These are phyloP conservation scores for Coemansia linderi DNA, from an alignment of 371 early-diverging fungal species.

Conservation along the genomic window DNA sequence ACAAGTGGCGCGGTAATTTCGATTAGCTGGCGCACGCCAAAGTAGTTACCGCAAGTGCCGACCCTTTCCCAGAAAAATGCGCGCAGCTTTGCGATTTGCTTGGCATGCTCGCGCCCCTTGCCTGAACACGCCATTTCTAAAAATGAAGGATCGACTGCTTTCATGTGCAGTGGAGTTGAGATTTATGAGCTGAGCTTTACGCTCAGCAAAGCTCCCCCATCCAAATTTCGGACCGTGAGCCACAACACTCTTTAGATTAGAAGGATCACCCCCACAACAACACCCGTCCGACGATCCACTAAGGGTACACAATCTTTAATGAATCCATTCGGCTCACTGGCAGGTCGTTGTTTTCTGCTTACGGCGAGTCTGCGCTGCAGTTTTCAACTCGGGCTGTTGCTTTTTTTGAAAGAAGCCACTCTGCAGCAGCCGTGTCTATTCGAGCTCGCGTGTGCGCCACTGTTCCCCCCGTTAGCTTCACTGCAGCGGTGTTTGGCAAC, in stretches of 20 bases:
- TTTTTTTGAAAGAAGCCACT: background rate
- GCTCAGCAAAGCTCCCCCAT: background rate
- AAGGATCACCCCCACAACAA: background rate
- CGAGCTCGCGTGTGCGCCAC: background rate
- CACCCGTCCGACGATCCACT: background rate
- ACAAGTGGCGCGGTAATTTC: too few species aligned
- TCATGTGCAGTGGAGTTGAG: background rate
- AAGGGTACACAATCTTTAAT: background rate
- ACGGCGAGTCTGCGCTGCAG: background rate
- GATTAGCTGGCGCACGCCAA: too few species aligned
- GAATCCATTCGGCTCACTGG: background rate
- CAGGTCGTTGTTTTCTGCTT: background rate
- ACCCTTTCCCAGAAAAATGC: background rate
- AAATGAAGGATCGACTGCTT: background rate
- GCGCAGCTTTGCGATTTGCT: background rate
- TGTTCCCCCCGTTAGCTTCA: background rate
- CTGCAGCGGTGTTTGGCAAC: background rate
- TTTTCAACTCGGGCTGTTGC: background rate
- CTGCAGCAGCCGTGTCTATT: background rate
- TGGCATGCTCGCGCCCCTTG: background rate
- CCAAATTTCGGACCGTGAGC: background rate
- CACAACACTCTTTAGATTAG: background rate
- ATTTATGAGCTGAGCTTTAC: conserved; percentile 6
- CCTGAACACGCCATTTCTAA: conserved; percentile 7
- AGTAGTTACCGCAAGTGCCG: background rate